Base-by-base conservation (phyloP, 192 early-diverging fungal genomes). In the Mortierella antarctica region DNA sequence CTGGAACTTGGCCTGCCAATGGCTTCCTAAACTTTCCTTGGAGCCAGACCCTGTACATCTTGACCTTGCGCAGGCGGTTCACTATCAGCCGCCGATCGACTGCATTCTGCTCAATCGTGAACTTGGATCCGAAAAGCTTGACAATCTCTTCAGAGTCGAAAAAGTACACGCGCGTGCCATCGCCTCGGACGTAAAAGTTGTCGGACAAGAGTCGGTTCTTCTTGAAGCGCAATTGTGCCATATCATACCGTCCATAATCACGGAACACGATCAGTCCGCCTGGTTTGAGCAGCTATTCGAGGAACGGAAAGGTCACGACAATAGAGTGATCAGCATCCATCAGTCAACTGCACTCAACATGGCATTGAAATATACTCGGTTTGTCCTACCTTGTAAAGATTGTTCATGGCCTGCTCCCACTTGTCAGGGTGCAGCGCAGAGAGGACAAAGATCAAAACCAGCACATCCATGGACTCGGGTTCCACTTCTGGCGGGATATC, bases 1-100 rank as follows among this genome's bases (percentile, higher is more conserved):
- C 65, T 23, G 76, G 76, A 1, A 50, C 21, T 12, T 79, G 46
- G 2, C 79, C 79, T 11, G 54, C 65, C 21, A 82, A 41, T 11
- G 71, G 73, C 67, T 96, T 98, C 59, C 92, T 84, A 83, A 98
- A 97, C 86, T 99, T 99, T 42, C 93, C 96, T 83, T 99, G 98
- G 31, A 99, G 80, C 98, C 98, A 99, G 9, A 94, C 89, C 6
- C 98, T 87, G 84, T 97, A 97, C 98, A 99, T 99, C 76, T 97
- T 98, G 42, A 98, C 84, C 85, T 98, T 92, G 50, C 90, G 79
- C 68, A 89, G 81, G 51, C 98, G 88, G 83, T 99, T 99, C 53
- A 99, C 96, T 17, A 99, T 85, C 74, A 99, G 83, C 31, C 98
- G 85, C 45, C 95, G 86, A 69, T 99, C 98, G 0, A 97, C 91